A percentile compares a stretch with the other conserved stretches of the same genome.
Evolutionary conservation across 148 eudicot species (phyloP).

Genomic region (Vaccinium macrocarpon): DNA sequence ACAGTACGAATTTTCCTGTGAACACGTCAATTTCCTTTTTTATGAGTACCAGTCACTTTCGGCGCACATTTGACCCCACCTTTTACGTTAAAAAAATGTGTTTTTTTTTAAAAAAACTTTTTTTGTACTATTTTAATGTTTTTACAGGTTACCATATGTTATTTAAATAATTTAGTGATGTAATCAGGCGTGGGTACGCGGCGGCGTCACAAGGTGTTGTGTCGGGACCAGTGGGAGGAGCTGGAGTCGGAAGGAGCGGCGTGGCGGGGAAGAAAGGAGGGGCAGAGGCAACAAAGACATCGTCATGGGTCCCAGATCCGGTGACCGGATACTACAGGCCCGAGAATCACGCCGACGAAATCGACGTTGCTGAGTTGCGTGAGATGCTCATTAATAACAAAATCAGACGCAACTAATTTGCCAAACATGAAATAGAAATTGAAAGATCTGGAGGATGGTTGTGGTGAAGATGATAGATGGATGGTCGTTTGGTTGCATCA

Average conservation of each 20-base stretch:
- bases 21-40: not conserved
- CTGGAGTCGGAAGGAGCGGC: not conserved
- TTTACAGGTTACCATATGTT: not conserved
- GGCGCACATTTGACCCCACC: constrained; percentile 6
- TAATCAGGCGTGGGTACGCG: constrained; percentile 47
- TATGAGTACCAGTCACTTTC: not conserved
- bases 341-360: constrained; percentile 52
- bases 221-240: not conserved
- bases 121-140: not conserved
- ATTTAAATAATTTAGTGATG: too few species aligned
- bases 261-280: constrained; percentile 22
- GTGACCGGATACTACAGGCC: constrained; percentile 83
- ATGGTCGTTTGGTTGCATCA: not conserved
- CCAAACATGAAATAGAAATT: not conserved
- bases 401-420: constrained; percentile 12
- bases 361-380: constrained; percentile 71
- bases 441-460: not conserved
- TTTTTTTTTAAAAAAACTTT: not conserved
- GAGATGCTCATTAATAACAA: constrained; percentile 53
- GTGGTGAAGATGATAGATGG: not conserved
- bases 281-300: constrained; percentile 22
- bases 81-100: not conserved
- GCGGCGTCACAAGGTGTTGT: constrained; percentile 29
- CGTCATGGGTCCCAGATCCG: constrained; percentile 86
- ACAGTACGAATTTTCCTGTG: not conserved